Evolutionary conservation across 2,329 filamentous ascomycete genomes (phyloP), one percentile per base, ranked within the genome.

Genomic region (Cadophora sp.): DNA sequence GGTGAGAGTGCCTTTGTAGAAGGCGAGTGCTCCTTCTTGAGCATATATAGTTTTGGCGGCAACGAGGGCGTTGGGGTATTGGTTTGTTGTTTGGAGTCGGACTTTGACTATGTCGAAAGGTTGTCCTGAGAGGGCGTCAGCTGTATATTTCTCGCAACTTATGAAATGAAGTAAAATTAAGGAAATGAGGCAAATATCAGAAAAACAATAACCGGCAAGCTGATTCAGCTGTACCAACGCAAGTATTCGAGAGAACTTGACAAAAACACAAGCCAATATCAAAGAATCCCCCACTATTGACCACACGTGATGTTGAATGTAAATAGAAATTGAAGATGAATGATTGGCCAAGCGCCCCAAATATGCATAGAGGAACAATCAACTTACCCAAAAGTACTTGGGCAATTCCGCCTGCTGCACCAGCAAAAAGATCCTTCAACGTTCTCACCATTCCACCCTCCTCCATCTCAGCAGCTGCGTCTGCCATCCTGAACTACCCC

Each of bases 1-100:
- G 5, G 96, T 98, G 66, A 99, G 85, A 0, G 96, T 98, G 76
- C 96, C 96, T 82, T 99, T 99, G 88, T 99, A 99, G 84, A 99
- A 99, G 67, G 96, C 96, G 14, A 92, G 82, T 2, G 94, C 86
- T 1, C 96, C 96, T 80, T 99, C 96, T 77, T 93, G 91, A 76
- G 88, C 89, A 81, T 93, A 93, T 82, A 99, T 98, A 71, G 91
- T 88, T 62, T 86, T 86, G 8, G 94, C 96, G 73, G 92, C 93
- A 76, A 93, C 86, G 58, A 97, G 81, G 64, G 96, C 96, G 72
- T 88, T 91, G 64, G 87, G 85, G 85, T 97, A 97, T 74, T 92
- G 87, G 26, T 86, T 89, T 64, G 91, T 92, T 19, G 96, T 99
- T 81, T 99, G 96, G 60, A 99, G 87, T 66, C 96, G 92, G 76